phyloP scores from a whole-genome alignment of 371 early-diverging fungal species.

The Mortierella sp. region DNA sequence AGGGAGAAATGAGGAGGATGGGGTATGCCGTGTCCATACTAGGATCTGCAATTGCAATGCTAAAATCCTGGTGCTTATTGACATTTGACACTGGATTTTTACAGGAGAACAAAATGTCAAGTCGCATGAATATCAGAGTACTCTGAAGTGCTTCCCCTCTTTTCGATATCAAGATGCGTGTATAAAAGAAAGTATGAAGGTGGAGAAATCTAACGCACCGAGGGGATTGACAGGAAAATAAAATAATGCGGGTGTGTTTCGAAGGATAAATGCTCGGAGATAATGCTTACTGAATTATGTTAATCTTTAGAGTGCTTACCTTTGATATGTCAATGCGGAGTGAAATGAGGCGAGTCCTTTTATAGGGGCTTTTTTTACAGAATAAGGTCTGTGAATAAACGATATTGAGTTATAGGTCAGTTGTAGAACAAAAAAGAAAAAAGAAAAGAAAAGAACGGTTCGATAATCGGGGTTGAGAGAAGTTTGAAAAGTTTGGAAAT shows the following conservation, averaged over 20 bases:
- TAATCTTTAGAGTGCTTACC: not conserved
- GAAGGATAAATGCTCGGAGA: constrained; percentile 6
- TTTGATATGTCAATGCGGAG: not conserved
- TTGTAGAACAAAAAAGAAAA: not conserved
- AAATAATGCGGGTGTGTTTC: not conserved
- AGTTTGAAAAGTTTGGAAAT: not conserved
- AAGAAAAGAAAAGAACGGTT: not conserved
- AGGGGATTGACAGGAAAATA: not conserved
- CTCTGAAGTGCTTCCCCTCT: not conserved
- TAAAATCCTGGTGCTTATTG: not conserved
- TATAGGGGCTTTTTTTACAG: too few relatives aligned
- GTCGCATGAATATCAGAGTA: not conserved
- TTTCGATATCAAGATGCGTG: not conserved
- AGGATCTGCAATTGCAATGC: too few relatives aligned
- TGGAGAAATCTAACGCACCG: not conserved
- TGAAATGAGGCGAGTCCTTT: not conserved
- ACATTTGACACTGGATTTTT: too few relatives aligned
- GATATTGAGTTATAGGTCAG: not conserved
- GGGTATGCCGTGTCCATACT: too few relatives aligned
- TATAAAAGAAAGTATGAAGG: not conserved
- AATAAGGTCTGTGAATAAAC: not conserved
- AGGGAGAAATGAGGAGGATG: not conserved
- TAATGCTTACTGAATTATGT: too few relatives aligned
- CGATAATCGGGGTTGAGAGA: not conserved
- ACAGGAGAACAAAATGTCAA: not conserved